These are phyloP conservation scores for Leccinum imitatum DNA, from an alignment of 768 basidiomycete genomes.

Conservation along the genomic window DNA sequence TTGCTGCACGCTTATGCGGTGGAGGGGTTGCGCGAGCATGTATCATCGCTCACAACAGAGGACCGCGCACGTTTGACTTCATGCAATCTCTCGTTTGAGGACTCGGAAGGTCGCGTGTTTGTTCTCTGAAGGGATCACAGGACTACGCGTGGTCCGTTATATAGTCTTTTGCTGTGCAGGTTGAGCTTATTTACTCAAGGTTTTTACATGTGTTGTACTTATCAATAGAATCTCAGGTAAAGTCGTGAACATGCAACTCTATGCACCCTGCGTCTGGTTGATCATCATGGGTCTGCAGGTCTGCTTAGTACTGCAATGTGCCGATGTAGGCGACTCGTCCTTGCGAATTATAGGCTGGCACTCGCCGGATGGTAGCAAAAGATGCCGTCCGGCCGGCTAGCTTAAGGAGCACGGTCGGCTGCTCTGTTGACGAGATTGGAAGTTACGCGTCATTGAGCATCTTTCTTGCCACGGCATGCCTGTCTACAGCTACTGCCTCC, in stretches of 20 bases:
- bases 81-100: constrained; percentile 23
- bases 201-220: background rate
- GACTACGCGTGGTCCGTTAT: background rate
- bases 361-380: background rate
- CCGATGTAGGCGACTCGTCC: background rate
- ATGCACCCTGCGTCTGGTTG: background rate
- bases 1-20: constrained; percentile 19
- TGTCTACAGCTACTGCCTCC: background rate
- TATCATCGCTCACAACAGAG: constrained; percentile 1
- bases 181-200: background rate
- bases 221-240: background rate
- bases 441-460: background rate
- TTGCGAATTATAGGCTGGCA: background rate
- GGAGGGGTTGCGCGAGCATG: constrained; percentile 15
- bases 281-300: background rate
- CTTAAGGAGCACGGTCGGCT: background rate
- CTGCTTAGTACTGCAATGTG: background rate
- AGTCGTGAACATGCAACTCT: background rate
- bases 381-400: background rate
- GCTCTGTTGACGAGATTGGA: background rate
- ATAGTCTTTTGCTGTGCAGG: background rate
- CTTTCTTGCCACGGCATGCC: background rate
- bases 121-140: constrained; percentile 11
- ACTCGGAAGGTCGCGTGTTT: constrained; percentile 18
- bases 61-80: constrained; percentile 12